phyloP scores from a whole-genome alignment of 345 rosid species.

The Sisymbrium irio region DNA sequence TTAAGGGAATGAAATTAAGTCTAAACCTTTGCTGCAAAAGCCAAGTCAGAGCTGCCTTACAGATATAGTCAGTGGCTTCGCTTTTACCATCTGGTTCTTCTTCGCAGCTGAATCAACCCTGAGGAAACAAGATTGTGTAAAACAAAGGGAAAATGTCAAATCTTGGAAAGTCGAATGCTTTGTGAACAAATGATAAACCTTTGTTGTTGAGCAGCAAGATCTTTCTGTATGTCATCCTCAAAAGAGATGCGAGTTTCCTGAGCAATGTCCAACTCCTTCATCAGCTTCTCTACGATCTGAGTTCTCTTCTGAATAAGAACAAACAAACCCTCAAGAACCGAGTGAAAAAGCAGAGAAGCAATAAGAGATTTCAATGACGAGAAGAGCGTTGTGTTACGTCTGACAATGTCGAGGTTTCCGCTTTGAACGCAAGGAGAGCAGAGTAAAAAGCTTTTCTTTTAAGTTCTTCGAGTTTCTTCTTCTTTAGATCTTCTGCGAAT shows the following conservation, averaged over 20 bases:
- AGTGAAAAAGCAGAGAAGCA: not conserved
- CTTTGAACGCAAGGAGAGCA: conserved; percentile 8
- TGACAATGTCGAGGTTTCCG: not conserved
- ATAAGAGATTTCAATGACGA: not conserved
- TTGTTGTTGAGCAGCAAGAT: not conserved
- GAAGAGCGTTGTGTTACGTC: not conserved
- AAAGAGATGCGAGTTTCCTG: not conserved
- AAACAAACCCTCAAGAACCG: not conserved
- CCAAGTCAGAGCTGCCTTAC: not conserved
- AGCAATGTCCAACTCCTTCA: conserved; percentile 1
- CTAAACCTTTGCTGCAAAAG: not conserved
- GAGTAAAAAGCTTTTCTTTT: conserved; percentile 7
- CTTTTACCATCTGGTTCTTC: not conserved
- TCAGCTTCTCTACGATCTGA: conserved; percentile 3
- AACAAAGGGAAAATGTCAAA: not conserved
- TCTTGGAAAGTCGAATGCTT: not conserved
- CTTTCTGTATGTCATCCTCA: not conserved
- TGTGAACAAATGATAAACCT: conserved; percentile 1
- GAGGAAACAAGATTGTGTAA: not conserved
- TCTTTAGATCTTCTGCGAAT: not conserved
- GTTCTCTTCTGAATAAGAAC: conserved; percentile 1
- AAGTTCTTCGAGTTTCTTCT: not conserved
- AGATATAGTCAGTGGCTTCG: not conserved
- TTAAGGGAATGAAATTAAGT: not conserved
- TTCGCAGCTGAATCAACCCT: not conserved